Percentiles rank a stretch among this genome's conserved stretches.
Evolutionary conservation across 2,329 filamentous ascomycete species (phyloP).

Genomic region (Aspergillus uvarum): DNA sequence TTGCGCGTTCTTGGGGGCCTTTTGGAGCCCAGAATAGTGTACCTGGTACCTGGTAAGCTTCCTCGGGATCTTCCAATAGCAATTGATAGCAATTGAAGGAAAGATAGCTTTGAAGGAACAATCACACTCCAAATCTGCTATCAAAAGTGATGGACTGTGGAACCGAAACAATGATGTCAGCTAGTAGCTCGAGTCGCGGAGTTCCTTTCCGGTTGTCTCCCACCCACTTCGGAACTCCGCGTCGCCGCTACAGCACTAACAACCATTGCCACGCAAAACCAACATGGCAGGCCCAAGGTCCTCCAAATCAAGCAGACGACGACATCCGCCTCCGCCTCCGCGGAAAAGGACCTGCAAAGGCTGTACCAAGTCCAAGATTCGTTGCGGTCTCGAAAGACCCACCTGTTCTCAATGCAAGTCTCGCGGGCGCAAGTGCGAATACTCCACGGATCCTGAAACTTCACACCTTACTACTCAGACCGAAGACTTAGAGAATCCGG

Average conservation of each 20-base stretch:
- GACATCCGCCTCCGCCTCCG: constrained; percentile 6
- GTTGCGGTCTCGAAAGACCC: constrained; percentile 20
- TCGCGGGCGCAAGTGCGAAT: constrained; percentile 18
- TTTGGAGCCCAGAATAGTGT: not conserved
- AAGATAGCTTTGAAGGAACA: not conserved
- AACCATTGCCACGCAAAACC: not conserved
- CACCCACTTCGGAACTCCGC: not conserved
- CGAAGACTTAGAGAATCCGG: not conserved
- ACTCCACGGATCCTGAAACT: constrained; percentile 4
- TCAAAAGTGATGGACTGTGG: not conserved
- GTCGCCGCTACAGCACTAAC: not conserved
- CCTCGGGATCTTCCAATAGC: no score
- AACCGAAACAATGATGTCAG: not conserved
- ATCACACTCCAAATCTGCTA: not conserved
- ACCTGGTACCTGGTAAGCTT: no score
- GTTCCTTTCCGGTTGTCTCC: not conserved
- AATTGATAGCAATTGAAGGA: no score
- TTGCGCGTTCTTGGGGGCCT: not conserved
- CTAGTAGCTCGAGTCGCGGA: not conserved
- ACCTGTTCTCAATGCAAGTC: constrained; percentile 20
- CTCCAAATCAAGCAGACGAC: not conserved
- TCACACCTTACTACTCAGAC: not conserved
- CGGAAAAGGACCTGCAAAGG: constrained; percentile 22
- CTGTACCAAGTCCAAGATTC: constrained; percentile 22
- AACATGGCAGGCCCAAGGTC: not conserved